These are phyloP conservation scores for Rauvolfia tetraphylla DNA, from an alignment of 257 asterid genomes.

Conservation along the genomic window DNA sequence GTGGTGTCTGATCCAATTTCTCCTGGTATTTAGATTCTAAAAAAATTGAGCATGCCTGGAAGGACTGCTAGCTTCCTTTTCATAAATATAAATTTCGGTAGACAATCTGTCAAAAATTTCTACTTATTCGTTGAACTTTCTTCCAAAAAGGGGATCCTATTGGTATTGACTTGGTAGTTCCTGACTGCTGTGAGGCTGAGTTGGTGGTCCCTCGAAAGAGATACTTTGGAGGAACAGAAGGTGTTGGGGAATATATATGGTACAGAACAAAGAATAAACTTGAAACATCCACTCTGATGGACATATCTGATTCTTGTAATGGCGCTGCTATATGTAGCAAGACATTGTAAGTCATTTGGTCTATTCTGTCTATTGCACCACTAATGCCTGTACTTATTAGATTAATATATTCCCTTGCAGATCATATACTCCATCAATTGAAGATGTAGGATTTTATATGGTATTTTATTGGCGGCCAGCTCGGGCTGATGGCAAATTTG, in stretches of 20 bases:
- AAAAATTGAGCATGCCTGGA: not conserved
- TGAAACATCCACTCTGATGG: constrained; percentile 51
- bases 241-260: constrained; percentile 80
- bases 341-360: constrained; percentile 51
- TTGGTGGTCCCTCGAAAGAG: constrained; percentile 62
- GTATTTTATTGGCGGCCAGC: constrained; percentile 82
- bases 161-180: constrained; percentile 69
- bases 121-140: constrained; percentile 10
- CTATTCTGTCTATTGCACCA: not conserved
- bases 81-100: not conserved
- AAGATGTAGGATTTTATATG: constrained; percentile 82
- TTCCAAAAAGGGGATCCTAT: constrained; percentile 63
- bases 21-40: constrained; percentile 51
- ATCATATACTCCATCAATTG: constrained; percentile 62
- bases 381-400: not conserved
- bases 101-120: not conserved
- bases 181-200: constrained; percentile 80
- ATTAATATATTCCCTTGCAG: constrained; percentile 41
- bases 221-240: constrained; percentile 92
- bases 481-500: constrained; percentile 70
- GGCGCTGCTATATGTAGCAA: constrained; percentile 48
- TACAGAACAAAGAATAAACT: constrained; percentile 67
- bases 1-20: constrained; percentile 60
- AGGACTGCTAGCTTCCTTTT: not conserved
- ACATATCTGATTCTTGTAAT: constrained; percentile 43